These are phyloP conservation scores for Inga leiocalycina DNA, from an alignment of 306 rosid species.

Conservation along the genomic window DNA sequence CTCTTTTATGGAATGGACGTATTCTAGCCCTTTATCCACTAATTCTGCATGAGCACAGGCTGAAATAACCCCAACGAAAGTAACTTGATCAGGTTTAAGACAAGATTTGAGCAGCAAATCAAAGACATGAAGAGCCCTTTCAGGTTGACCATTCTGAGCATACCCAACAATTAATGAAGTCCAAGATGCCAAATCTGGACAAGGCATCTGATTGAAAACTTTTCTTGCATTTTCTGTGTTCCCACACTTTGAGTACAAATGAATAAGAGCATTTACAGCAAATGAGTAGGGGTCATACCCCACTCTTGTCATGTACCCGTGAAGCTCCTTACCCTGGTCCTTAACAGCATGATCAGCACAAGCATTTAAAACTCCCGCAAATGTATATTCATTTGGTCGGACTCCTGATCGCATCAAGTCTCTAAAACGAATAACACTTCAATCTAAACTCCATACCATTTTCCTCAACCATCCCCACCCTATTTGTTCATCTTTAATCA, in stretches of 20 bases:
- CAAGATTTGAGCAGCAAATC: constrained; percentile 38
- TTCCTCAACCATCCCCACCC: not conserved
- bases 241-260: constrained; percentile 71
- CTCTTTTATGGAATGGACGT: constrained; percentile 58
- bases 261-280: constrained; percentile 68
- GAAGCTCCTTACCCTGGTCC: constrained; percentile 63
- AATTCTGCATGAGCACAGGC: constrained; percentile 76
- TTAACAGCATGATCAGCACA: constrained; percentile 67
- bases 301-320: constrained; percentile 56
- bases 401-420: constrained; percentile 46
- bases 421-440: constrained; percentile 35
- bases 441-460: constrained; percentile 14
- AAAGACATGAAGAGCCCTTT: constrained; percentile 28
- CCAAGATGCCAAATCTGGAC: constrained; percentile 69
- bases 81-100: too few relatives aligned
- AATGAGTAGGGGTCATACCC: constrained; percentile 58
- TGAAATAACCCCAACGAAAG: constrained; percentile 40
- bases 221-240: constrained; percentile 50
- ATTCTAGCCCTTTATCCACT: constrained; percentile 61
- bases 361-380: constrained; percentile 65
- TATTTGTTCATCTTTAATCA: constrained; percentile 20
- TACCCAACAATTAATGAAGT: constrained; percentile 67
- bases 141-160: constrained; percentile 64
- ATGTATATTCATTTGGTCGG: constrained; percentile 72
- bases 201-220: constrained; percentile 55